Conservation (phyloP, 768 basidiomycete genomes). For the Leucocoprinus birnbaumii region DNA sequence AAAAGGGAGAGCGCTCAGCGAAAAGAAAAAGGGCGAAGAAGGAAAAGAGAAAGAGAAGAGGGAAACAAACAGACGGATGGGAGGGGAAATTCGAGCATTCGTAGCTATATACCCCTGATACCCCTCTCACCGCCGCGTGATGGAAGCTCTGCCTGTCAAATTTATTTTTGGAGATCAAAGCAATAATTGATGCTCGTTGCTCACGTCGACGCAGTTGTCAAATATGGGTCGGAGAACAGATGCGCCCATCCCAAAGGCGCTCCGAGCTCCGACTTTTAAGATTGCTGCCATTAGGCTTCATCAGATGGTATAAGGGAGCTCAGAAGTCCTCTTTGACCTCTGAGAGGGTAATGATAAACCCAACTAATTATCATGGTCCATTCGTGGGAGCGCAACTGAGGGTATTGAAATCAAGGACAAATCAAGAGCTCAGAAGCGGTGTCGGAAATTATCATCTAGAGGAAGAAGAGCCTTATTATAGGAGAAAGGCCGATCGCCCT, state of each 20-base stretch:
- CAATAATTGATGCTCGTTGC: not conserved
- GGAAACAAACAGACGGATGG: conserved; percentile 18
- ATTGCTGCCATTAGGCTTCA: too few relatives aligned
- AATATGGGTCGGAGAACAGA: conserved; percentile 5
- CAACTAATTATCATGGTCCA: too few relatives aligned
- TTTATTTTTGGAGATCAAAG: conserved; percentile 11
- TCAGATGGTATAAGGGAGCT: too few relatives aligned
- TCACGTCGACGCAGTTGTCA: not conserved
- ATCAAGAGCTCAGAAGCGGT: too few relatives aligned
- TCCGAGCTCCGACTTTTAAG: not conserved
- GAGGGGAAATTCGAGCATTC: conserved; percentile 1
- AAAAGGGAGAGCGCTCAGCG: conserved; percentile 17
- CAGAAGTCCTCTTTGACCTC: too few relatives aligned
- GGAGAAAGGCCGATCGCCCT: too few relatives aligned
- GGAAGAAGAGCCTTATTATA: too few relatives aligned
- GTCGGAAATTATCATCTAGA: too few relatives aligned
- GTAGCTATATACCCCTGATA: conserved; percentile 7
- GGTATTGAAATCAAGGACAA: too few relatives aligned
- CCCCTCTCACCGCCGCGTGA: not conserved
- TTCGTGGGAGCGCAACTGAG: too few relatives aligned
- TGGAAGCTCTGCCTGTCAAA: conserved; percentile 14
- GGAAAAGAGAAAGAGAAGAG: conserved; percentile 10
- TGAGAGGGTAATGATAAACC: too few relatives aligned
- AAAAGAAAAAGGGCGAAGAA: conserved; percentile 14
- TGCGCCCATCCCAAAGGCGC: conserved; percentile 1